phyloP scores from a whole-genome alignment of 2,329 filamentous ascomycete genomes.

The Davidsoniella virescens region DNA sequence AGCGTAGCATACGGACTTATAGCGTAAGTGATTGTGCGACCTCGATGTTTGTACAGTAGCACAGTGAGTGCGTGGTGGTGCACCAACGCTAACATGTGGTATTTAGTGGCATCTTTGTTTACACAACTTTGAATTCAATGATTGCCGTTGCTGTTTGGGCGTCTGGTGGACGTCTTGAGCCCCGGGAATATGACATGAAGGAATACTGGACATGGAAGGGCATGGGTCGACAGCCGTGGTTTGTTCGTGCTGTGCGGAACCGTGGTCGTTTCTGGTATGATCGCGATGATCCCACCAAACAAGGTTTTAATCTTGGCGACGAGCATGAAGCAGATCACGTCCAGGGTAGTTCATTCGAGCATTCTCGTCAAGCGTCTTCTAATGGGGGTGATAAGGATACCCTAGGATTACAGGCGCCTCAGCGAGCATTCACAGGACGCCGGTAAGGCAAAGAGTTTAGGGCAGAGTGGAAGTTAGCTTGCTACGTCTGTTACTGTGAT shows the following conservation, averaged over 20 bases:
- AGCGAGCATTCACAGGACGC: slow-evolving; percentile 6
- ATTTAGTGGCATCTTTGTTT: slow-evolving; percentile 35
- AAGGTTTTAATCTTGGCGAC: slow-evolving; percentile 11
- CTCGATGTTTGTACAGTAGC: background rate
- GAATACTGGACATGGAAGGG: slow-evolving; percentile 40
- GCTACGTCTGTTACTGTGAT: too few species aligned
- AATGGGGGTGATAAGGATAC: slow-evolving; percentile 10
- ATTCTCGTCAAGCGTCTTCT: slow-evolving; percentile 7
- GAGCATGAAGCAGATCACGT: slow-evolving; percentile 2
- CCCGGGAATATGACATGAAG: slow-evolving; percentile 36
- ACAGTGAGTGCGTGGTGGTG: background rate
- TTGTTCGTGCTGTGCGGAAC: slow-evolving; percentile 23
- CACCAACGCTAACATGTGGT: slow-evolving; percentile 2
- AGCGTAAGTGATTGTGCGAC: slow-evolving; percentile 31
- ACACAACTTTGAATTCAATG: slow-evolving; percentile 32
- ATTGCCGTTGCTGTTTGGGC: slow-evolving; percentile 29
- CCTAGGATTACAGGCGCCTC: slow-evolving; percentile 9
- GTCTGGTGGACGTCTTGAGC: slow-evolving; percentile 28
- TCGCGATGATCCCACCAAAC: slow-evolving; percentile 11
- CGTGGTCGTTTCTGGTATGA: slow-evolving; percentile 10
- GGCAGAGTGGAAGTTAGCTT: background rate
- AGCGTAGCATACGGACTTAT: slow-evolving; percentile 65
- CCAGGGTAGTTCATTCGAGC: slow-evolving; percentile 12
- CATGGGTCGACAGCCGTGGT: slow-evolving; percentile 30
- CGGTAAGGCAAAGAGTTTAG: background rate